Percentiles rank a stretch among this genome's conserved stretches.
Conservation (phyloP, 768 basidiomycete genomes). For the Russula sp. region DNA sequence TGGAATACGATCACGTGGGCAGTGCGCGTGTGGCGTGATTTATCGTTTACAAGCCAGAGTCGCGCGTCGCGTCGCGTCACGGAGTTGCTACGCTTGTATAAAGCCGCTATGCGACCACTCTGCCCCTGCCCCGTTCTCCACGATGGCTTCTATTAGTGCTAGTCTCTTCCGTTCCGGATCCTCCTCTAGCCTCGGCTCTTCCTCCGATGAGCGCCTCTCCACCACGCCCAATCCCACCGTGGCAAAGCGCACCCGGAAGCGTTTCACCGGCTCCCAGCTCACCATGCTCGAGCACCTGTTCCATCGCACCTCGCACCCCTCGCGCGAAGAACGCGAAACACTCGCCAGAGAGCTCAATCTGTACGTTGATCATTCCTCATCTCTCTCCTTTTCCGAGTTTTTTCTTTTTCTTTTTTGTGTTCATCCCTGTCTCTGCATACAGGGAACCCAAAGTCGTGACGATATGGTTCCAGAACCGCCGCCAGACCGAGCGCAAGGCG, state of each 20-base stretch:
- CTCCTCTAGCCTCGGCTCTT: slow-evolving; percentile 16
- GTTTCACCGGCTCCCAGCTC: slow-evolving; percentile 21
- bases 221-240: neutral
- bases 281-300: slow-evolving; percentile 20
- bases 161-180: slow-evolving; percentile 16
- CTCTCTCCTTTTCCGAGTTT: neutral
- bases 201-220: slow-evolving; percentile 10
- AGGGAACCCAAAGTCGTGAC: slow-evolving; percentile 29
- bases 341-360: slow-evolving; percentile 18
- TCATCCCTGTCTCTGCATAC: neutral
- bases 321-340: slow-evolving; percentile 21
- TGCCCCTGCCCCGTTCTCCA: neutral
- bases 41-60: slow-evolving; percentile 5
- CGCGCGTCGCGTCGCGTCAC: slow-evolving; percentile 11
- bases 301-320: slow-evolving; percentile 19
- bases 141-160: slow-evolving; percentile 4
- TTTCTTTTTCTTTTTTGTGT: neutral
- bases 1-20: slow-evolving; percentile 1
- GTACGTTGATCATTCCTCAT: neutral
- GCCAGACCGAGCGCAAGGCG: slow-evolving; percentile 25
- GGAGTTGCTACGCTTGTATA: slow-evolving; percentile 3
- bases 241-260: slow-evolving; percentile 21
- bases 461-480: slow-evolving; percentile 33
- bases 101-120: slow-evolving; percentile 3
- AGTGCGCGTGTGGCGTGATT: neutral